Evolutionary conservation across 176 grass and related monocot genomes (phyloP), one percentile per base, ranked within the genome.

Genomic region (Saccharum spontaneum): DNA sequence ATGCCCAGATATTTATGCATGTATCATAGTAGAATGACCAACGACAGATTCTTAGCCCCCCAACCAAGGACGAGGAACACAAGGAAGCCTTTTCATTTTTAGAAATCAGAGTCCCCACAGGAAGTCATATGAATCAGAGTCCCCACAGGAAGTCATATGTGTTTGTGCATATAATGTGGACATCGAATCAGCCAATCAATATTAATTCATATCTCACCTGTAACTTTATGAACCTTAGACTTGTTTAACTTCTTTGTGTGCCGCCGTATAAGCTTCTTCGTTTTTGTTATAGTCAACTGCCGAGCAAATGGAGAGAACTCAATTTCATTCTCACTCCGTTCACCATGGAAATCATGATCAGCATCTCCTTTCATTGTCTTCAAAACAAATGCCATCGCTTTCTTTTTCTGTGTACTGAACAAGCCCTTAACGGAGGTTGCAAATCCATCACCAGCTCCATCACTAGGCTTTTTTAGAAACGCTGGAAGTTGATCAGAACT

Each of bases 371-470:
- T 91, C 93, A 98, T 98, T 28, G 96, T 95, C 65, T 94, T 90
- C 70, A 95, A 78, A 60, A 98, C 96, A 83, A 95, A 95, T 30
- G 81, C 82, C 90, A 78, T 98, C 0, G 96, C 96, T 78, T 98
- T 98, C 80, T 89, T 91, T 79, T 75, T 49, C 81, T 98, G 96
- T 61, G 91, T 89, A 68, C 86, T 95, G 87, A 98, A 98, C 55
- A 98, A 86, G 52, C 96, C 96, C 80, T 92, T 98, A 33, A 98
- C 91, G 16, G 96, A 93, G 50, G 91, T 98, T 74, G 94, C 86
- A 77, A 98, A 98, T 55, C 93, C 91, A 79, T 98, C 96, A 73
- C 96, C 96, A 83, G 96, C 93, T 74, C 96, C 96, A 78, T 98
- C 93, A 79, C 54, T 98, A 82, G 87, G 76, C 71, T 95, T 98